These are phyloP conservation scores for Crepidotus variabilis DNA, from an alignment of 768 basidiomycete species.

Conservation along the genomic window DNA sequence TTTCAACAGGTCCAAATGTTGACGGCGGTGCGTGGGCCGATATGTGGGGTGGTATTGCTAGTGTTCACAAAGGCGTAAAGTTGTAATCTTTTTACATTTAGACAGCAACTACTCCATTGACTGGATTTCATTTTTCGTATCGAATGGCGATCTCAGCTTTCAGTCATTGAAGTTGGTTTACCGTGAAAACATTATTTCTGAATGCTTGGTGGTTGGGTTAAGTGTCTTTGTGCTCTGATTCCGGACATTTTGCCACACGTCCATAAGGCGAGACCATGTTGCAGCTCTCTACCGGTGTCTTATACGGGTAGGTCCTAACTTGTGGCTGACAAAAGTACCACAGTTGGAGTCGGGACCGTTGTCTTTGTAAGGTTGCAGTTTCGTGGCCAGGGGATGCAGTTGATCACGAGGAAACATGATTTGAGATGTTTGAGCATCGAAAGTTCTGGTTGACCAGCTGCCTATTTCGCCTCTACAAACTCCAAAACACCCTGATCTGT, in stretches of 20 bases:
- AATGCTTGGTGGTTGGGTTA: no score
- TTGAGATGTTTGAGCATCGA: background rate
- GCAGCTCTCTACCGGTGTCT: no score
- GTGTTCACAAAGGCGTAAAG: constrained; percentile 83
- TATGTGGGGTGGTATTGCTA: constrained; percentile 85
- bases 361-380: background rate
- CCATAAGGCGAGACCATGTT: no score
- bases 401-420: background rate
- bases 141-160: background rate
- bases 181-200: no score
- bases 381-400: background rate
- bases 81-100: constrained; percentile 33
- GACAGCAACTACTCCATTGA: background rate
- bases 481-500: background rate
- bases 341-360: background rate
- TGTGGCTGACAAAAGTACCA: no score
- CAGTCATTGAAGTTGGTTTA: no score
- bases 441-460: background rate
- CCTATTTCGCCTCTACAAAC: background rate
- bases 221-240: no score
- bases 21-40: constrained; percentile 86
- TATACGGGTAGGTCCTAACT: no score
- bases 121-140: background rate
- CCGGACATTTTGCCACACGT: no score
- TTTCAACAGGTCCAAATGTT: constrained; percentile 64